Base-by-base conservation (phyloP, 2,329 filamentous ascomycete species). In the Penicillium sp. region DNA sequence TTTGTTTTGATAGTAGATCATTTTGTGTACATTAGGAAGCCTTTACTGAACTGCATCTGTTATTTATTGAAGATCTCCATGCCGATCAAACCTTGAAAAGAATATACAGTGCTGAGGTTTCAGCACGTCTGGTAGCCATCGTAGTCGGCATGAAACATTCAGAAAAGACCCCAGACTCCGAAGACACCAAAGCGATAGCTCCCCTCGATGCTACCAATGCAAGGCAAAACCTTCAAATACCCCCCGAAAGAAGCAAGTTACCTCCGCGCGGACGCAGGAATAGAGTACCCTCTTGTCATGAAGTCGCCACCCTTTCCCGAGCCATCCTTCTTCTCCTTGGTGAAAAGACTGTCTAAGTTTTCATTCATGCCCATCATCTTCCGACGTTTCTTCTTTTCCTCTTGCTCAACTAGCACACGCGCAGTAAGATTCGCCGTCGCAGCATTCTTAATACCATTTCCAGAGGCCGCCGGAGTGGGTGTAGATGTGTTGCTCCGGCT, bases 391-490 rank as follows among this genome's bases (percentile, higher is more conserved):
- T 88, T 89, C 40, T 79, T 76, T 57, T 85, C 81, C 35, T 91
- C 86, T 62, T 96, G 87, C 57, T 97, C 91, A 16, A 85, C 84
- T 17, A 97, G 64, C 0, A 98, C 90, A 53, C 83, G 89, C 0
- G 86, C 86, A 0, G 91, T 94, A 29, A 98, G 69, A 3, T 82
- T 85, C 0, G 91, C 90, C 0, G 93, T 93, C 39, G 87, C 79
- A 0, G 87, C 74, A 54, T 97, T 94, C 63, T 95, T 95, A 64
- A 97, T 95, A 8, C 84, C 81, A 37, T 75, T 68, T 4, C 51
- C 45, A 17, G 65, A 62, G 4, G 48, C 14, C n/a, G 31, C 39
- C 4, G 67, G 48, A 1, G 63, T 62, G 14, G 61, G 51, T 0
- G 60, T 70, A 3, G 63, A 53, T 36, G 58, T 56, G 32, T 54